These are phyloP conservation scores for Crepidotus variabilis DNA, from an alignment of 768 basidiomycete genomes.

Conservation along the genomic window DNA sequence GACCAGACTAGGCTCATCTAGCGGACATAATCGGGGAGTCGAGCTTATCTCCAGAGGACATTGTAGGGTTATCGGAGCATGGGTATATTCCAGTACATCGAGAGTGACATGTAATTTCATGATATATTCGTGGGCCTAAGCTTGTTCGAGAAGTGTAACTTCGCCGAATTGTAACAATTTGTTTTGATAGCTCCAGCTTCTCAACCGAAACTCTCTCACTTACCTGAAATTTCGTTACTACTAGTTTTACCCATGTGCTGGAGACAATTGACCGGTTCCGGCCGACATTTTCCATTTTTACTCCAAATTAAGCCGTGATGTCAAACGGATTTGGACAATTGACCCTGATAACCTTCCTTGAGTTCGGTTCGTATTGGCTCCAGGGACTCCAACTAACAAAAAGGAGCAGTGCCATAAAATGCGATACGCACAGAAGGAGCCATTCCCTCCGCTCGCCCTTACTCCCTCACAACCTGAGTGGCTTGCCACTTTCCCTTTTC, in stretches of 20 bases:
- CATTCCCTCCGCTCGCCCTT: background rate
- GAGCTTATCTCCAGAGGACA: background rate
- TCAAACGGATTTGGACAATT: background rate
- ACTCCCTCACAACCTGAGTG: background rate
- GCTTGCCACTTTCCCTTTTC: slow-evolving; percentile 1
- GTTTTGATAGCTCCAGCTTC: too few relatives aligned
- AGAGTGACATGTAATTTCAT: too few relatives aligned
- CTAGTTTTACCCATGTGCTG: too few relatives aligned
- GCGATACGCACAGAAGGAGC: background rate
- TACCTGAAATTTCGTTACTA: too few relatives aligned
- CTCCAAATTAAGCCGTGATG: background rate
- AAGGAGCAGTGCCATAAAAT: background rate
- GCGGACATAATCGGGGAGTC: background rate
- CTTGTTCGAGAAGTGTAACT: too few relatives aligned
- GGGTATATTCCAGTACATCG: background rate
- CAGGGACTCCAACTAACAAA: background rate
- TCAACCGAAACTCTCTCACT: too few relatives aligned
- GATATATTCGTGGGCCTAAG: too few relatives aligned
- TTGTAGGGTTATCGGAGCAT: background rate
- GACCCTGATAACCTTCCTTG: background rate
- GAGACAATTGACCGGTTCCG: background rate
- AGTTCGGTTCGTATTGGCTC: background rate
- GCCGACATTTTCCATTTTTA: background rate
- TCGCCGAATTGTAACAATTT: too few relatives aligned
- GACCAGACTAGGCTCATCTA: background rate